A percentile compares a stretch with the other conserved stretches of the same genome.
phyloP scores from a whole-genome alignment of 1,139 yeast genomes.

The Zygosaccharomyces sapae region DNA sequence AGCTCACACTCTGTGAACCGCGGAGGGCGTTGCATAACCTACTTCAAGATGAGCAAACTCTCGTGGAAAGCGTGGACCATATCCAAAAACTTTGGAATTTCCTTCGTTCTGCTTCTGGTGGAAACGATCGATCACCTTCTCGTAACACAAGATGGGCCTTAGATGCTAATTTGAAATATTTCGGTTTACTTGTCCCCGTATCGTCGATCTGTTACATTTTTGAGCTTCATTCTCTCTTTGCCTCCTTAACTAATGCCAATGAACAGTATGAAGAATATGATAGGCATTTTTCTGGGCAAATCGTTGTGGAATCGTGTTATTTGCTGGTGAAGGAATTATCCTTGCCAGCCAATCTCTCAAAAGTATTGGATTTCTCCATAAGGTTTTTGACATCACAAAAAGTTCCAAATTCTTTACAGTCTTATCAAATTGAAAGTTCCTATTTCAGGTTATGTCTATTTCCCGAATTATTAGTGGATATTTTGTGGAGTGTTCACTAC shows the following conservation, averaged over 20 bases:
- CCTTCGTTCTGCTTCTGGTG: conserved; percentile 1
- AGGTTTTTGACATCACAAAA: conserved; percentile 32
- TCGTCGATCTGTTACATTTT: conserved; percentile 29
- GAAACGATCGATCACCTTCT: neutral
- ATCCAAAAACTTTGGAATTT: conserved; percentile 15
- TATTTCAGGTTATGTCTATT: conserved; percentile 55
- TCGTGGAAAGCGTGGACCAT: conserved; percentile 21
- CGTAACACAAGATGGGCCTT: conserved; percentile 18
- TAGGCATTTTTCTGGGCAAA: conserved; percentile 22
- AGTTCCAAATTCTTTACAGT: conserved; percentile 35
- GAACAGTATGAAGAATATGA: conserved; percentile 6
- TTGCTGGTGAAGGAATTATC: conserved; percentile 32
- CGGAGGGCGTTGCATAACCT: conserved; percentile 24
- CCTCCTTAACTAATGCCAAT: conserved; percentile 20
- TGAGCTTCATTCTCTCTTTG: conserved; percentile 27
- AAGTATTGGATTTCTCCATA: conserved; percentile 38
- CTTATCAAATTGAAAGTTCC: conserved; percentile 56
- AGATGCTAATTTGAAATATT: conserved; percentile 23
- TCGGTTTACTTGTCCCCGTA: conserved; percentile 32
- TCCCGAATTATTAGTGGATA: conserved; percentile 46
- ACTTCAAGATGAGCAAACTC: conserved; percentile 27
- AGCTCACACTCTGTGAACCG: conserved; percentile 32
- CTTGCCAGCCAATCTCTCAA: conserved; percentile 38
- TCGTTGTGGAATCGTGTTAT: conserved; percentile 26
- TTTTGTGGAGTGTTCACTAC: conserved; percentile 37